Evolutionary conservation across 2,329 filamentous ascomycete species (phyloP).

Genomic region (Fusarium ramigenum): DNA sequence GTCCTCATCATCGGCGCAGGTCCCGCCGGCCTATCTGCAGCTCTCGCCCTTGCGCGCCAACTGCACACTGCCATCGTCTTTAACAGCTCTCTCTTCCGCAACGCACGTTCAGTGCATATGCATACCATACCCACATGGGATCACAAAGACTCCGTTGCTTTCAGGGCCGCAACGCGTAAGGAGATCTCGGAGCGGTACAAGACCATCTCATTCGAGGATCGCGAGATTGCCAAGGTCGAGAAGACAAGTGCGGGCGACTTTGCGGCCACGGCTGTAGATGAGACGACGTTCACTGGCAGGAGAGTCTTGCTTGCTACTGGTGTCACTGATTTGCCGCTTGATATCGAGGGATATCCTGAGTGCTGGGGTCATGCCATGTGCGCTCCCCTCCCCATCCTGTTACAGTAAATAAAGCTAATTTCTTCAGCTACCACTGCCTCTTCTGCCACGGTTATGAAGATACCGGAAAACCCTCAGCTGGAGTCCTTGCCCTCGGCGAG

Average conservation of each 20-base stretch:
- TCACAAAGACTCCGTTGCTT: background rate
- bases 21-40: background rate
- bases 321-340: background rate
- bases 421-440: background rate
- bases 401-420: fast-evolving
- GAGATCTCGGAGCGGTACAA: background rate
- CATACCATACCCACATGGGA: background rate
- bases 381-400: fast-evolving
- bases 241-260: background rate
- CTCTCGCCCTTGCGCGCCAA: background rate
- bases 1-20: background rate
- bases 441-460: background rate
- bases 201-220: background rate
- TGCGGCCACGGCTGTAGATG: background rate
- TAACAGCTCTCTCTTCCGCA: background rate
- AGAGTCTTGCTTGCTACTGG: background rate
- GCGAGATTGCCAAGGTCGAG: background rate
- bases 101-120: background rate
- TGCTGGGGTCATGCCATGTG: background rate
- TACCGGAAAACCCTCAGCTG: background rate
- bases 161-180: background rate
- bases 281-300: background rate
- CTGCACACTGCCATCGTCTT: background rate
- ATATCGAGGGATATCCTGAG: background rate
- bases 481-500: background rate